A percentile compares a stretch with the other conserved stretches of the same genome.
Evolutionary conservation across 495 filamentous ascomycete species (phyloP).

Genomic region (Tuber calosporum): DNA sequence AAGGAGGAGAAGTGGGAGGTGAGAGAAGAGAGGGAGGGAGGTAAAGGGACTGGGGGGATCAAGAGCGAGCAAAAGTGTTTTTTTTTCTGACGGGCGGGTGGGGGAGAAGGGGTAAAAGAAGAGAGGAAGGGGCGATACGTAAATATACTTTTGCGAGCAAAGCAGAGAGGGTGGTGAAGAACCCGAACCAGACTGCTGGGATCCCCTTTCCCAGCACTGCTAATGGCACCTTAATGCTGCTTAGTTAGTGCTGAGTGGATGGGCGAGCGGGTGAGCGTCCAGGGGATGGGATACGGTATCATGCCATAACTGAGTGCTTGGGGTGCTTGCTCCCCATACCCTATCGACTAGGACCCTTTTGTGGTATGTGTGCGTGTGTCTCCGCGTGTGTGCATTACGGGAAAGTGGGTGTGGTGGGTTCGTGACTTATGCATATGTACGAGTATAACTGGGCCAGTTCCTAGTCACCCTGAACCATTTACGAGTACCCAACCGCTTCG

Average conservation of each 20-base stretch:
- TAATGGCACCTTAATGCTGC: constrained; percentile 28
- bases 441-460: constrained; percentile 12
- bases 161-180: constrained; percentile 21
- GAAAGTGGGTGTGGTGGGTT: constrained; percentile 13
- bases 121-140: constrained; percentile 32
- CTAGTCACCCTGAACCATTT: constrained; percentile 18
- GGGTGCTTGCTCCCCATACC: not conserved
- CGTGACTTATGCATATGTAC: constrained; percentile 12
- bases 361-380: constrained; percentile 32
- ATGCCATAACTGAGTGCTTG: constrained; percentile 4
- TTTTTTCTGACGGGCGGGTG: constrained; percentile 15
- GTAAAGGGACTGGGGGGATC: constrained; percentile 15
- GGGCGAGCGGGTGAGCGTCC: constrained; percentile 29
- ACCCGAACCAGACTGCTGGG: constrained; percentile 37
- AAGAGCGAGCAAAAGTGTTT: constrained; percentile 13
- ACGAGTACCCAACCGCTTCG: constrained; percentile 16
- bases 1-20: constrained; percentile 11
- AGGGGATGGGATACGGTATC: constrained; percentile 27
- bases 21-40: constrained; percentile 15
- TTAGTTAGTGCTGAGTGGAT: constrained; percentile 31
- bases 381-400: constrained; percentile 15
- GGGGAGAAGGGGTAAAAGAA: constrained; percentile 20
- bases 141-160: constrained; percentile 34
- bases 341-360: not conserved
- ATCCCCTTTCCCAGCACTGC: constrained; percentile 36